phyloP scores from a whole-genome alignment of 768 basidiomycete species.

The Hypsizygus marmoreus region DNA sequence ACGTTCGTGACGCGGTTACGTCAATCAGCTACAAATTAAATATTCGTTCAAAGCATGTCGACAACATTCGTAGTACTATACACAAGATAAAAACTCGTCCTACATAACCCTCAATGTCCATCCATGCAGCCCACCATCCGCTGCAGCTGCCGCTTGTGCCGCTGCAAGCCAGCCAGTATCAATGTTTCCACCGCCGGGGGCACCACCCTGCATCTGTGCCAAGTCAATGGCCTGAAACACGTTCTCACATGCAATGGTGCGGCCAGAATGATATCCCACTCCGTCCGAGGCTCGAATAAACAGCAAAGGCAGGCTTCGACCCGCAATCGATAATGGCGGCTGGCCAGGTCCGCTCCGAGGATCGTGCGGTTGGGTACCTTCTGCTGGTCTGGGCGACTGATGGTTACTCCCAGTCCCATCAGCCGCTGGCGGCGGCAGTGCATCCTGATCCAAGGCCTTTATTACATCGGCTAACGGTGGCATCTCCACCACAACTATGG shows the following conservation, averaged over 20 bases:
- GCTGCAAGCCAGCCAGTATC: constrained; percentile 75
- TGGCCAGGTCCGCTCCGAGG: constrained; percentile 26
- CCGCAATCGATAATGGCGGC: constrained; percentile 56
- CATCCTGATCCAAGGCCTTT: constrained; percentile 76
- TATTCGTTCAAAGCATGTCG: constrained; percentile 39
- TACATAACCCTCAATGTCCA: constrained; percentile 85
- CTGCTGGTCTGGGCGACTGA: constrained; percentile 29
- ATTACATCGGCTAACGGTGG: constrained; percentile 76
- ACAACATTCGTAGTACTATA: constrained; percentile 35
- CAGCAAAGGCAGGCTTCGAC: constrained; percentile 72
- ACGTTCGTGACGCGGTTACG: background rate
- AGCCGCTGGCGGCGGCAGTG: constrained; percentile 43
- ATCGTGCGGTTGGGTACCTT: constrained; percentile 26
- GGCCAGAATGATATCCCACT: constrained; percentile 88
- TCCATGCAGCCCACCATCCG: constrained; percentile 67
- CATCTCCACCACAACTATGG: constrained; percentile 84
- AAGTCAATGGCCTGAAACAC: constrained; percentile 74
- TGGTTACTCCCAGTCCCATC: constrained; percentile 40
- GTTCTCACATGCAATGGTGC: constrained; percentile 82
- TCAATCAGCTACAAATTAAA: background rate
- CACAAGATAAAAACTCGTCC: constrained; percentile 25
- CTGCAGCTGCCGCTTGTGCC: constrained; percentile 66
- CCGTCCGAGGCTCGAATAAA: constrained; percentile 84
- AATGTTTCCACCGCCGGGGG: constrained; percentile 47
- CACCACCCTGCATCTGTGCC: constrained; percentile 47